Percentiles rank a stretch among this genome's conserved stretches.
Conservation (phyloP, 2,329 filamentous ascomycete species). For the Pseudofabraea citricarpa region DNA sequence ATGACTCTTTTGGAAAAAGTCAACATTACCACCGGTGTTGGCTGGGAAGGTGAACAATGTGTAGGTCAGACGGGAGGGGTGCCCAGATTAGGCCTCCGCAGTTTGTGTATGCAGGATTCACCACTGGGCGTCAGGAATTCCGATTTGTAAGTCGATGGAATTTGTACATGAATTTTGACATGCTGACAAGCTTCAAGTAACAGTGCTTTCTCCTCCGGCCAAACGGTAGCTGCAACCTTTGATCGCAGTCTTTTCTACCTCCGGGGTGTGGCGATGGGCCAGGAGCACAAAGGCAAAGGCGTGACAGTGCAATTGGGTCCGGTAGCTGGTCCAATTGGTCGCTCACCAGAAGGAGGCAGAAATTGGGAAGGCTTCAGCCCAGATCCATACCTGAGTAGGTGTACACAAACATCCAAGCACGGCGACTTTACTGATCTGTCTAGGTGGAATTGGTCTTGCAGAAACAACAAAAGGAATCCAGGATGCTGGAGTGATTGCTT, state of each 20-base stretch:
- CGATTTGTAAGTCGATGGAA: too few species aligned
- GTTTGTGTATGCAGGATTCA: slow-evolving; percentile 28
- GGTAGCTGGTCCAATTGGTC: slow-evolving; percentile 69
- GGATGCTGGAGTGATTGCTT: slow-evolving; percentile 75
- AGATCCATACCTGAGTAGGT: too few species aligned
- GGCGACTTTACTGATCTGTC: too few species aligned
- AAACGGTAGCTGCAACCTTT: slow-evolving; percentile 67
- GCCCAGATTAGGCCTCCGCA: slow-evolving; percentile 27
- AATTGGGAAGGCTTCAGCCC: slow-evolving; percentile 68
- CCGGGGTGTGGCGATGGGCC: slow-evolving; percentile 42
- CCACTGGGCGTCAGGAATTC: slow-evolving; percentile 37
- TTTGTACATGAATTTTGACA: too few species aligned
- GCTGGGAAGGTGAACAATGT: slow-evolving; percentile 13
- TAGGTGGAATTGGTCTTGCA: slow-evolving; percentile 68
- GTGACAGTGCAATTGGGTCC: slow-evolving; percentile 68
- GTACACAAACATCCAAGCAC: too few species aligned
- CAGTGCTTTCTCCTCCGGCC: slow-evolving; percentile 66
- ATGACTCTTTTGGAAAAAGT: slow-evolving; percentile 84
- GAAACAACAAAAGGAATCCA: slow-evolving; percentile 78
- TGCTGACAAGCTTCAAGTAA: too few species aligned
- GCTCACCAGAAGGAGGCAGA: slow-evolving; percentile 63
- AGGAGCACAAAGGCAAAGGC: slow-evolving; percentile 70
- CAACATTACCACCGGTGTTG: slow-evolving; percentile 83
- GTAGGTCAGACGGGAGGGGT: slow-evolving; percentile 20
- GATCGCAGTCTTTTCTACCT: slow-evolving; percentile 55